Evolutionary conservation across 108 stramenopile genomes (phyloP).

Genomic region (Nitzschia sp.): DNA sequence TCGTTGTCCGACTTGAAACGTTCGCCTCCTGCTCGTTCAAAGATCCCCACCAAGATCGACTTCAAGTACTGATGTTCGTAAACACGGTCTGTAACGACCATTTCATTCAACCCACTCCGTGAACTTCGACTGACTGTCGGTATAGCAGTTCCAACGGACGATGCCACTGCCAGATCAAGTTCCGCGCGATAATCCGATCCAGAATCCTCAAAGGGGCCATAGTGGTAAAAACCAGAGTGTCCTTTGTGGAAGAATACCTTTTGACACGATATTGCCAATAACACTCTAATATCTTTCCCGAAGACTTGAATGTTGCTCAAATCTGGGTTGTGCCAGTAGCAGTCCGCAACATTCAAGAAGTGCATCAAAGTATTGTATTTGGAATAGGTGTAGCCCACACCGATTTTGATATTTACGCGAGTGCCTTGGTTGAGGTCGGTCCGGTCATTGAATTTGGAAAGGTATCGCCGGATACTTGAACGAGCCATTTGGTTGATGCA

Average conservation of each 20-base stretch:
- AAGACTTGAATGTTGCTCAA: constrained; percentile 33
- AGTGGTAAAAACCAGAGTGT: constrained; percentile 31
- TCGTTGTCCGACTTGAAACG: constrained; percentile 36
- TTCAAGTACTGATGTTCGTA: constrained; percentile 29
- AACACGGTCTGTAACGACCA: constrained; percentile 30
- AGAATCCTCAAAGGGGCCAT: constrained; percentile 22
- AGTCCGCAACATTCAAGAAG: constrained; percentile 30
- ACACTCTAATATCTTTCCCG: constrained; percentile 29
- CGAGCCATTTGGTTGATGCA: constrained; percentile 39
- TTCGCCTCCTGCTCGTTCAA: constrained; percentile 6
- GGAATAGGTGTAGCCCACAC: constrained; percentile 32
- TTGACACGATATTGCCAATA: constrained; percentile 24
- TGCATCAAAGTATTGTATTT: constrained; percentile 40
- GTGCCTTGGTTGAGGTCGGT: constrained; percentile 12
- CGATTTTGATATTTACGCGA: constrained; percentile 31
- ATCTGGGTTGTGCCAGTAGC: constrained; percentile 36
- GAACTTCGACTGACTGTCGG: constrained; percentile 14
- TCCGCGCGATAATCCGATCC: constrained; percentile 9
- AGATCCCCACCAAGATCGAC: constrained; percentile 16
- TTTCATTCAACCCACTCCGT: constrained; percentile 10
- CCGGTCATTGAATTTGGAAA: constrained; percentile 5
- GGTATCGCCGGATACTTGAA: constrained; percentile 14
- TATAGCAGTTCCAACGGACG: constrained; percentile 6
- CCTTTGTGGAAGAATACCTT: constrained; percentile 41
- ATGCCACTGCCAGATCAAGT: constrained; percentile 25